Conservation (phyloP, 768 basidiomycete genomes). For the Trametes cinnabarina region DNA sequence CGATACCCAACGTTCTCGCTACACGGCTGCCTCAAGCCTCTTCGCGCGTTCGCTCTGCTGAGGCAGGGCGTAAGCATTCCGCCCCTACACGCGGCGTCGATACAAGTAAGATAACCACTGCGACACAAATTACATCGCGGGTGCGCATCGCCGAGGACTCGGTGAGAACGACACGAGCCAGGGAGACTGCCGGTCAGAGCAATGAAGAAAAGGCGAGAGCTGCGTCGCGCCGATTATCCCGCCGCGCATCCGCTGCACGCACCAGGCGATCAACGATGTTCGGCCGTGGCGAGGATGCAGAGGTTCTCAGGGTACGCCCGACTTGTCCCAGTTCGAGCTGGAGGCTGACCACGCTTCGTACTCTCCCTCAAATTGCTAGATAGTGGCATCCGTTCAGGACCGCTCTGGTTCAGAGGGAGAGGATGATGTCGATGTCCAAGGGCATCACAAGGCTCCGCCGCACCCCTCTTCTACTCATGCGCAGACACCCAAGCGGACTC, state of each 20-base stretch:
- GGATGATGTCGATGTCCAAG: not conserved
- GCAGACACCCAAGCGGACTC: not conserved
- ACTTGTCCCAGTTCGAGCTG: not conserved
- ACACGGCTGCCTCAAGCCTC: constrained; percentile 5
- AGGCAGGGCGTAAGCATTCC: not conserved
- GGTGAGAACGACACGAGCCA: not conserved
- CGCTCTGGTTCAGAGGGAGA: constrained; percentile 15
- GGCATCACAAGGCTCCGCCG: not conserved
- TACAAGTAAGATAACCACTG: not conserved
- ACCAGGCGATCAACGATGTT: constrained; percentile 18
- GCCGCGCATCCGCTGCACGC: constrained; percentile 18
- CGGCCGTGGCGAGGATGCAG: constrained; percentile 19
- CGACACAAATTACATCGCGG: not conserved
- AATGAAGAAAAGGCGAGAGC: not conserved
- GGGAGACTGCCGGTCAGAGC: not conserved
- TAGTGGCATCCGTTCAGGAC: constrained; percentile 17
- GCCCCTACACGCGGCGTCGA: too few species aligned
- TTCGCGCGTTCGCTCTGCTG: not conserved
- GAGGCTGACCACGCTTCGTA: not conserved
- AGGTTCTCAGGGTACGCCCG: constrained; percentile 8
- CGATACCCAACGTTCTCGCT: not conserved
- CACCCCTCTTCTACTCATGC: not conserved
- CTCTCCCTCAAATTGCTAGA: not conserved
- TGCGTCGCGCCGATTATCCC: constrained; percentile 11
- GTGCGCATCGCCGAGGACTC: not conserved